Base-by-base conservation (phyloP, 257 asterid genomes). In the Plantago major region DNA sequence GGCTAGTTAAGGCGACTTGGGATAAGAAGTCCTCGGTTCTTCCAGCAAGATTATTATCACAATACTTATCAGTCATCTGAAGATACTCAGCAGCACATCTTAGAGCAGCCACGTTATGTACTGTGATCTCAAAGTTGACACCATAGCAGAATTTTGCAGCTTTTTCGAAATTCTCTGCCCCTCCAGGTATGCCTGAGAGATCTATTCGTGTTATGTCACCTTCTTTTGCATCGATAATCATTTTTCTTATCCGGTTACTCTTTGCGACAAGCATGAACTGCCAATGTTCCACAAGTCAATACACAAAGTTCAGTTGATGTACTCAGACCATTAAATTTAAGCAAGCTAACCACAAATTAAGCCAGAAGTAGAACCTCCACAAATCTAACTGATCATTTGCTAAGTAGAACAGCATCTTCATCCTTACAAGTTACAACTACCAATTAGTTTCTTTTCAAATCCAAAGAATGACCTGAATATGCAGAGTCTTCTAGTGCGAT, bases 251-350 rank as follows among this genome's bases (percentile, higher is more conserved):
- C 69, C 45, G 73, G 62, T 93, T 89, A 86, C 97, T 93, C 89
- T 93, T 93, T 16, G 96, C 96, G 16, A 89, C 87, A 3, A 93
- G 92, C 96, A 89, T 93, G 79, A 89, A 87, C 99, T 93, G 85
- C 54, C 40, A 48, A 7, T 28, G 7, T 18, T 33, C 37, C 51
- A 33, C 40, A 33, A 33, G 28, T 42, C 46, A 46, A 6, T 64
- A 64, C 19, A 56, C 13, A 28, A 40, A 45, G 38, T 15, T 10
- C 17, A 60, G 44, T 65, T 53, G 54, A 64, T 15, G 50, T 16
- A 43, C 37, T 26, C 6, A 33, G 40, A 33, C 40, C 40, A 33
- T 33, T 4, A 1, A 33, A 33, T 3, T 33, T 3, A 4, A 33
- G 40, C 40, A 33, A 33, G 40, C 40, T 33, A 33, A 5, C 40